phyloP scores from a whole-genome alignment of 164 flowering plant genomes.

The Aristolochia californica region DNA sequence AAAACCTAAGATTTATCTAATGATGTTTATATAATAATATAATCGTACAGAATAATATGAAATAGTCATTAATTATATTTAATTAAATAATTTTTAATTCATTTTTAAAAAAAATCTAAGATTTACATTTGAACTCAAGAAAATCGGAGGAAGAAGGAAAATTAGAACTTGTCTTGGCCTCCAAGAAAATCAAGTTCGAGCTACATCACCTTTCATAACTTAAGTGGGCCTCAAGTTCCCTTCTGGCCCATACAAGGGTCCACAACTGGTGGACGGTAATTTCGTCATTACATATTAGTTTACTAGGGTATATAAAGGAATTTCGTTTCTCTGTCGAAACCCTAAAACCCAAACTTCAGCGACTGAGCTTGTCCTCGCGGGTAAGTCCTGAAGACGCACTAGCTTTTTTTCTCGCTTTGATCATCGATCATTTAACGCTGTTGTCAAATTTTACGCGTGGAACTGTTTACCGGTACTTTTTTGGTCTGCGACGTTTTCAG shows the following conservation, averaged over 20 bases:
- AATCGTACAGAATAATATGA: too few species aligned
- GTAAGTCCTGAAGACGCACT: neutral
- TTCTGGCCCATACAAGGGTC: neutral
- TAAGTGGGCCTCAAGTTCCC: neutral
- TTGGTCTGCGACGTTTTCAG: neutral
- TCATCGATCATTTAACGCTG: neutral
- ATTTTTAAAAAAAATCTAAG: too few species aligned
- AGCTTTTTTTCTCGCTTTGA: neutral
- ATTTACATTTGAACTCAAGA: too few species aligned
- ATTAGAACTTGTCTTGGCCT: too few species aligned
- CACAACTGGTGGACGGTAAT: neutral
- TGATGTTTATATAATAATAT: too few species aligned
- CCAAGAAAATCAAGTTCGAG: neutral
- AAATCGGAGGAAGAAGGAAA: too few species aligned
- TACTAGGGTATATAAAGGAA: neutral
- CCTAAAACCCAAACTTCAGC: conserved; percentile 1
- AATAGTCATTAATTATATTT: too few species aligned
- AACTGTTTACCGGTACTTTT: neutral
- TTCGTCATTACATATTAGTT: neutral
- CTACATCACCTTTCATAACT: too few species aligned
- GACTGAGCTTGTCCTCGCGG: too few species aligned
- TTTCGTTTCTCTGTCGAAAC: neutral
- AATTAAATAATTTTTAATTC: too few species aligned
- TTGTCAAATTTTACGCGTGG: neutral
- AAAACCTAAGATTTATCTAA: too few species aligned